Evolutionary conservation across 768 basidiomycete species (phyloP), one percentile per base, ranked within the genome.

Genomic region (Candolleomyces eurysporus): DNA sequence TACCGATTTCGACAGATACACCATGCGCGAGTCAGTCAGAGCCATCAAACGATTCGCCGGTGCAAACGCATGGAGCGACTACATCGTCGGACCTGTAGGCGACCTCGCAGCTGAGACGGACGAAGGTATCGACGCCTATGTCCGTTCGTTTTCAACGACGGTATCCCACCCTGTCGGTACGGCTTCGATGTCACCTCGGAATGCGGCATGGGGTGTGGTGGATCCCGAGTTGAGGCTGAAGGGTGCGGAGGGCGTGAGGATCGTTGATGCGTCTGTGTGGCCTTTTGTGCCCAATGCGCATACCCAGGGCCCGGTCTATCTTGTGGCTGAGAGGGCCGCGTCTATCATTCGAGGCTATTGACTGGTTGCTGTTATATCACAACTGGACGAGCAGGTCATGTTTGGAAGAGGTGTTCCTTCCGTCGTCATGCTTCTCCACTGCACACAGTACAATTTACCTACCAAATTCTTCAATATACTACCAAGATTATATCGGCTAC

Each of bases 281-380:
- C 72, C 73, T 11, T 70, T 71, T 58, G 64, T 73, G 7, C 71
- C 73, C 0, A 71, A 67, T 54, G 71, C 64, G 21, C 73, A 76
- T 60, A 71, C 76, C 2, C 75, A 77, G 65, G 74, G 64, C 1
- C 68, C 76, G 11, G 69, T 71, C 4, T 76, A 76, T 63, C 63
- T 74, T 46, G 59, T 76, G 48, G 75, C 75, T 4, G 76, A 78
- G 61, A 63, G 75, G 1, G 76, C 74, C 10, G 66, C 60, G 21
- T 17, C 39, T 21, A 46, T 61, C 21, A 61, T 61, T 43, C 16
- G 54, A 26, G 54, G 54, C 3, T 56, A 56, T n/a, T 56, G 19
- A 56, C 1, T 19, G 30, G 52, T 26, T 2, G 26, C 26, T 26
- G 2, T 26, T 2, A 26, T 26, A 26, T 26, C 26, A 26, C 4